These are phyloP conservation scores for Eucalyptus brandiana DNA, from an alignment of 345 rosid genomes.

Conservation along the genomic window DNA sequence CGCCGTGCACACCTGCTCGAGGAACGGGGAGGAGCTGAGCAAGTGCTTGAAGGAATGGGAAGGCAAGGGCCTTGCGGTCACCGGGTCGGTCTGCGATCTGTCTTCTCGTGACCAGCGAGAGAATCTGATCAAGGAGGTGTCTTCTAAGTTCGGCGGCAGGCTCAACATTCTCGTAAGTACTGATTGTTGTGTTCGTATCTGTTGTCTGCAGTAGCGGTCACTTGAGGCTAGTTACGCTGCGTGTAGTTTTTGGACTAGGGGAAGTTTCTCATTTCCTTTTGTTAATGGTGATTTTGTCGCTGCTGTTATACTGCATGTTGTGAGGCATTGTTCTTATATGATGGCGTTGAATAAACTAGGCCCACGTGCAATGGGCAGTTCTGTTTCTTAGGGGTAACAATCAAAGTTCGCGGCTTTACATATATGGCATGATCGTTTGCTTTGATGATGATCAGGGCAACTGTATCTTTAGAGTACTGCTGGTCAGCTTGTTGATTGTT, in stretches of 20 bases:
- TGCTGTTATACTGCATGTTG: background rate
- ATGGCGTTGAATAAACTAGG: background rate
- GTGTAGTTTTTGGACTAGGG: background rate
- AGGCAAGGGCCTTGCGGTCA: conserved; percentile 36
- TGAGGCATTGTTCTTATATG: background rate
- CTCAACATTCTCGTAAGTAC: conserved; percentile 53
- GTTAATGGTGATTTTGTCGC: background rate
- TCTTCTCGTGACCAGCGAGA: conserved; percentile 37
- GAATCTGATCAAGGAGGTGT: conserved; percentile 41
- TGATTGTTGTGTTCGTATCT: too few species aligned
- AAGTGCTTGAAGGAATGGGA: conserved; percentile 50
- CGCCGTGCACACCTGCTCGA: conserved; percentile 61
- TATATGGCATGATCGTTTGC: background rate
- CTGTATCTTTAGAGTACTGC: background rate
- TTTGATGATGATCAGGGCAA: background rate
- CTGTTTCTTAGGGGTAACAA: background rate
- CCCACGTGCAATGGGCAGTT: background rate
- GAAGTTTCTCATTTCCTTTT: background rate
- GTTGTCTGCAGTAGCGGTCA: background rate
- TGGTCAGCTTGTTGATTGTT: background rate
- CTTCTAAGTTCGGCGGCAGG: conserved; percentile 32
- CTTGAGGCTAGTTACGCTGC: background rate
- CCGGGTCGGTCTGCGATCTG: conserved; percentile 75
- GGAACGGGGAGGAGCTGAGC: conserved; percentile 51
- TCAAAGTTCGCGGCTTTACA: background rate